Conservation (phyloP, 2,329 filamentous ascomycete genomes). For the Sphaerulina musiva region DNA sequence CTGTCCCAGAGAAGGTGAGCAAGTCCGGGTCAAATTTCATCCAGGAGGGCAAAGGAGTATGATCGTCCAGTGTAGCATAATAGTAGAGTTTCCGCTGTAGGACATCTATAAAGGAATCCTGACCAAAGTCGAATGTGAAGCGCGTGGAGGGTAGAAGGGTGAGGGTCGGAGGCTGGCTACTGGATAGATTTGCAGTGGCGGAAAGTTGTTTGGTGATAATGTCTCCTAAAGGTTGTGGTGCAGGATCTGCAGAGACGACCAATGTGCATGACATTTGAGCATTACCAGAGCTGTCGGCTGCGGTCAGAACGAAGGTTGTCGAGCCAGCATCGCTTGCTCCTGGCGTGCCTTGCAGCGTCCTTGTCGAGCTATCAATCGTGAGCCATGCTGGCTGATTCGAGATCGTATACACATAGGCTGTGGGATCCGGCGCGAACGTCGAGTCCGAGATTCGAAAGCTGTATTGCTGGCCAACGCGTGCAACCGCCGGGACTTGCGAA, state of each 20-base stretch:
- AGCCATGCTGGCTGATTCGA: constrained; percentile 65
- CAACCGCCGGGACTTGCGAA: constrained; percentile 74
- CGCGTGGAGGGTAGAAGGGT: constrained; percentile 32
- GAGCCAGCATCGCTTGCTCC: constrained; percentile 51
- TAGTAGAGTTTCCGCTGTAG: constrained; percentile 52
- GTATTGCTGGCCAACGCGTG: constrained; percentile 60
- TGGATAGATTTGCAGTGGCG: constrained; percentile 47
- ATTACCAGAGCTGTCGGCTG: constrained; percentile 60
- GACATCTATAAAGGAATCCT: constrained; percentile 54
- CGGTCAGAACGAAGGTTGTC: constrained; percentile 59
- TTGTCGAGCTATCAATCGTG: constrained; percentile 57
- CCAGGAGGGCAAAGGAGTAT: constrained; percentile 82
- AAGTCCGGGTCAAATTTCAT: constrained; percentile 61
- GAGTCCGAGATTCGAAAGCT: constrained; percentile 64
- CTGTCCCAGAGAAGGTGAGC: constrained; percentile 64
- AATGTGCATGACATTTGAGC: constrained; percentile 61
- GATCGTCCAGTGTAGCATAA: constrained; percentile 68
- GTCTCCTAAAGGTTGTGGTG: constrained; percentile 51
- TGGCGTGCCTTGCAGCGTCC: constrained; percentile 67
- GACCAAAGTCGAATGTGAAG: constrained; percentile 41
- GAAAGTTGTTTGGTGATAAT: constrained; percentile 51
- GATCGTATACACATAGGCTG: constrained; percentile 60
- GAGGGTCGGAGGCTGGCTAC: constrained; percentile 54
- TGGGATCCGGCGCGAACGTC: constrained; percentile 60
- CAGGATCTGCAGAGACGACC: constrained; percentile 56